phyloP scores from a whole-genome alignment of 768 basidiomycete genomes.

The Kwoniella europaea region DNA sequence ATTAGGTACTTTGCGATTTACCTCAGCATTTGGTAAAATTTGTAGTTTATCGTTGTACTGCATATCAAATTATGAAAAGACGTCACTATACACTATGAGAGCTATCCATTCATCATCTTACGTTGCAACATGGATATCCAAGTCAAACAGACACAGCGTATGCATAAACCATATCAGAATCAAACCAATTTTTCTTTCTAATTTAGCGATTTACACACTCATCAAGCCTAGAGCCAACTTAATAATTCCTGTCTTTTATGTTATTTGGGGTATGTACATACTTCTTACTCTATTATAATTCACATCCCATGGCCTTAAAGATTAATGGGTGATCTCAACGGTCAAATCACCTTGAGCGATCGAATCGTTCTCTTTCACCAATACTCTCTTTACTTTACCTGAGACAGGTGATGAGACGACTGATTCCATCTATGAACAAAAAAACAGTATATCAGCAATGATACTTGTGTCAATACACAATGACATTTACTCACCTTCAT shows the following conservation, averaged over 20 bases:
- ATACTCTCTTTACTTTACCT: conserved; percentile 91
- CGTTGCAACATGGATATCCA: not conserved
- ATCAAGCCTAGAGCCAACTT: too few relatives aligned
- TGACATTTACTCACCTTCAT: conserved; percentile 75
- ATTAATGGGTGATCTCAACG: conserved; percentile 77
- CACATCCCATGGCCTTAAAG: too few relatives aligned
- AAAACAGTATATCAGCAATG: not conserved
- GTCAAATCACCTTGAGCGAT: conserved; percentile 92
- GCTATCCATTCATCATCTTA: not conserved
- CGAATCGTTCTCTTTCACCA: conserved; percentile 90
- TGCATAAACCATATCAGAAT: not conserved
- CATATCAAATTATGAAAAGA: too few relatives aligned
- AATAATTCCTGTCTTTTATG: too few relatives aligned
- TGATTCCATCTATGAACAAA: conserved; percentile 82
- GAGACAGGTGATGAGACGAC: conserved; percentile 95
- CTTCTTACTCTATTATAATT: not conserved
- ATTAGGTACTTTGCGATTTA: too few relatives aligned
- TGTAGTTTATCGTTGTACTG: too few relatives aligned
- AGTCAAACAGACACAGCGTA: not conserved
- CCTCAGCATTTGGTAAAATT: too few relatives aligned
- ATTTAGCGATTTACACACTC: not conserved
- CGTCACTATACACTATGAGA: too few relatives aligned
- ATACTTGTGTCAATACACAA: conserved; percentile 1
- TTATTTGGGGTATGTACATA: not conserved
- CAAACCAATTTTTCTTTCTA: not conserved